Base-by-base conservation (phyloP, 208 protist species). In the Leishmania braziliensis region DNA sequence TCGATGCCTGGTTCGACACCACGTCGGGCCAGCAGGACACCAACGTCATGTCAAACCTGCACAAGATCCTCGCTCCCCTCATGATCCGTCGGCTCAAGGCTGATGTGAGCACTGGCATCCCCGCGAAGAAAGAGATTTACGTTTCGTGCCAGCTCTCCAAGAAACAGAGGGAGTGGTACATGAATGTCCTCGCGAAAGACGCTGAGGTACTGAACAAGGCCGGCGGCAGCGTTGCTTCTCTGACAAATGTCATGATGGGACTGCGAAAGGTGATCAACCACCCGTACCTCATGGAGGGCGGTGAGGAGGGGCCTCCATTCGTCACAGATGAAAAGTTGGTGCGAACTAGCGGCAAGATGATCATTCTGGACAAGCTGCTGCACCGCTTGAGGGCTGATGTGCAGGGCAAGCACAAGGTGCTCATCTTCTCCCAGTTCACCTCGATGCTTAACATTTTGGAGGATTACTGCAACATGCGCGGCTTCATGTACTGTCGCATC, bases 351-450 rank as follows among this genome's bases (percentile, higher is more conserved):
- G 98, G 96, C n/a, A 99, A 99, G 88, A 97, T 99, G 95, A 75
- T 96, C 26, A 95, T 99, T 36, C 91, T 99, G 12, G 97, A 99
- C 87, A 98, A 98, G 90, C 90, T 99, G 78, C 91, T 99, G 36
- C 86, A 91, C 66, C 88, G 93, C 20, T 88, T 99, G 9, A 53
- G 63, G 1, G 75, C 75, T 12, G 96, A 97, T 69, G 85, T 88
- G 75, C 88, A 83, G 79, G 94, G 89, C 26, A 86, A 95, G 39
- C 96, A 97, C 77, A 96, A 99, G 73, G 99, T 99, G 9, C 93
- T 99, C 29, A 99, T 99, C 66, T 99, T 99, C 87, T 99, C 93
- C 10, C 98, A 99, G 86, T 99, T 99, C 93, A 99, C 96, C 9
- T 84, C 86, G 16, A 96, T 98, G 93, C 80, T 98, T 39, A 92